phyloP scores from a whole-genome alignment of 495 filamentous ascomycete species.

The Penicillium crystallinum region DNA sequence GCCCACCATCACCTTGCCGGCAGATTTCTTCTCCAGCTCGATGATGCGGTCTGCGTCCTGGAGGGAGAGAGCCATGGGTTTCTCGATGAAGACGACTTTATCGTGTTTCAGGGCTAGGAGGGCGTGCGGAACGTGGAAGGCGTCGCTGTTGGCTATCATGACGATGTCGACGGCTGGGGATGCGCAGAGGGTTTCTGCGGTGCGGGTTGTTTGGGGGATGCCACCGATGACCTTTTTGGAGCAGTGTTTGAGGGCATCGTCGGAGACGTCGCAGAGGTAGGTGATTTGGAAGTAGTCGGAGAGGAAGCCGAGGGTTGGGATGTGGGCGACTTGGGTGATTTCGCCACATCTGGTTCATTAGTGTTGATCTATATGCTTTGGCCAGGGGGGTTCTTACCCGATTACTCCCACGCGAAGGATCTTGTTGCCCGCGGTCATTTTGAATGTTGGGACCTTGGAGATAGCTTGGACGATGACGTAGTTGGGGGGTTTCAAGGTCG shows the following conservation, averaged over 20 bases:
- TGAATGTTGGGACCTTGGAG: neutral
- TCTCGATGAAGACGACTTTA: slow-evolving; percentile 43
- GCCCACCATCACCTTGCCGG: slow-evolving; percentile 38
- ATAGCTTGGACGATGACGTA: neutral
- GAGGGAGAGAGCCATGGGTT: slow-evolving; percentile 35
- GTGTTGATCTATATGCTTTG: neutral
- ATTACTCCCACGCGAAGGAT: slow-evolving; percentile 2
- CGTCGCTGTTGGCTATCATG: slow-evolving; percentile 32
- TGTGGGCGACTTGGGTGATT: slow-evolving; percentile 40
- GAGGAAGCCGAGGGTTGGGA: slow-evolving; percentile 35
- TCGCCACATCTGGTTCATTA: slow-evolving; percentile 9
- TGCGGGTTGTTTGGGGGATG: slow-evolving; percentile 18
- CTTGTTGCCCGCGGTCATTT: neutral
- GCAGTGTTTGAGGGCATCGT: slow-evolving; percentile 21
- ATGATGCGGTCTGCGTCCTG: slow-evolving; percentile 25
- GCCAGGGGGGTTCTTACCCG: neutral
- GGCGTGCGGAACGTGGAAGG: slow-evolving; percentile 32
- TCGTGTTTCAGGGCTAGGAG: slow-evolving; percentile 32
- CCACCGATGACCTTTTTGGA: slow-evolving; percentile 8
- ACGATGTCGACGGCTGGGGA: slow-evolving; percentile 38
- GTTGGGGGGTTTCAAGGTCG: neutral
- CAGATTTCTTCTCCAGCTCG: slow-evolving; percentile 27
- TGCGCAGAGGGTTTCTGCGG: slow-evolving; percentile 24
- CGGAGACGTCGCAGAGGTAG: slow-evolving; percentile 36
- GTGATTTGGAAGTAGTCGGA: slow-evolving; percentile 26